Evolutionary conservation across 805 yeast species (phyloP).

Genomic region (Ogataea degrootiae): DNA sequence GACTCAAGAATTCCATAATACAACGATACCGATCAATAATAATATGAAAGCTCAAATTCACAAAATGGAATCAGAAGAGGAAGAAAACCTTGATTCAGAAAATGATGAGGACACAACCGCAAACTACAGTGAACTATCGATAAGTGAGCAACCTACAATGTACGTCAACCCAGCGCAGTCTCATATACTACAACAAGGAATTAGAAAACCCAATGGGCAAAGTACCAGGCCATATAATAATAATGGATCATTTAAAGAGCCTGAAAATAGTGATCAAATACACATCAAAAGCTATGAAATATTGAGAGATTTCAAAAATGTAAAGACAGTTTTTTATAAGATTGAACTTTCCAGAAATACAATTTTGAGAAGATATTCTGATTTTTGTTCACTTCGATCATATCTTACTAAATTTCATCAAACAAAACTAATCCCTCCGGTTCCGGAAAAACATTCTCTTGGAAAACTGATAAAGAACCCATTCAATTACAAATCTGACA

Average conservation of each 20-base stretch:
- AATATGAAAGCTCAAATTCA: not conserved
- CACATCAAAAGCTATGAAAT: conserved; percentile 16
- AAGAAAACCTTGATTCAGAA: conserved; percentile 2
- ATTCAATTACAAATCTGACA: conserved; percentile 28
- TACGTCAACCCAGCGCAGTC: conserved; percentile 13
- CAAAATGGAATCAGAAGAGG: conserved; percentile 1
- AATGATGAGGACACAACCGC: conserved; percentile 1
- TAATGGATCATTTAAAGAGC: not conserved
- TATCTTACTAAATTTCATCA: conserved; percentile 72
- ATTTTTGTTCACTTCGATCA: conserved; percentile 77
- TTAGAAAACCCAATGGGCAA: not conserved
- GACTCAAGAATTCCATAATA: not conserved
- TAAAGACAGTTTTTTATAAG: conserved; percentile 28
- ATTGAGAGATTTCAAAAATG: conserved; percentile 23
- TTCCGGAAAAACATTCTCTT: conserved; percentile 78
- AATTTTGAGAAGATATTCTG: conserved; percentile 79
- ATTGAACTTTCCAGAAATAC: conserved; percentile 17
- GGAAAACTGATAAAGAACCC: conserved; percentile 31
- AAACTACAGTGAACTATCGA: conserved; percentile 7
- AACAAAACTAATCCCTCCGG: conserved; percentile 86
- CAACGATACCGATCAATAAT: not conserved
- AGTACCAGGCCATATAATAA: too few relatives aligned
- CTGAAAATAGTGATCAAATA: not conserved
- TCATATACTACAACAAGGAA: conserved; percentile 2
- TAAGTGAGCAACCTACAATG: conserved; percentile 14